Percentiles rank a stretch among this genome's conserved stretches.
phyloP scores from a whole-genome alignment of 169 alveolate genomes.

The Ophryocystis elektroscirrha region DNA sequence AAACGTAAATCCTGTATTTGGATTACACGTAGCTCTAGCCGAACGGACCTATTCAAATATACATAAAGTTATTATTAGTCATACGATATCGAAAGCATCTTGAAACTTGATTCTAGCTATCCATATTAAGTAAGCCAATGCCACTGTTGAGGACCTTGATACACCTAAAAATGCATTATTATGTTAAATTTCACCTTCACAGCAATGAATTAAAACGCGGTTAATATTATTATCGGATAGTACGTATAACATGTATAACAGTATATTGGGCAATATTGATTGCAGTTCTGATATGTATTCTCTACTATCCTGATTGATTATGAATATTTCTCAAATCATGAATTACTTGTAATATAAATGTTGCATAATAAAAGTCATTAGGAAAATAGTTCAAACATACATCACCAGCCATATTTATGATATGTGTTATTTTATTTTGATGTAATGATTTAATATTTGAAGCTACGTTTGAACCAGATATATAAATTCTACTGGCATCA shows the following conservation, averaged over 20 bases:
- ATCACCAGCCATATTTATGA: conserved; percentile 9
- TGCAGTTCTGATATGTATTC: no score
- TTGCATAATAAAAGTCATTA: background rate
- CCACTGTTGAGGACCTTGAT: conserved; percentile 11
- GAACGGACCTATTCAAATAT: conserved; percentile 8
- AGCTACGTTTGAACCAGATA: no score
- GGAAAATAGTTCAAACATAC: conserved; percentile 7
- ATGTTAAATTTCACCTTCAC: background rate
- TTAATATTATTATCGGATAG: no score
- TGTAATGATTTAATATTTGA: conserved; percentile 8
- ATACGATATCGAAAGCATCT: conserved; percentile 6
- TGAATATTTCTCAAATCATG: no score
- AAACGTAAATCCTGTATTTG: conserved; percentile 14
- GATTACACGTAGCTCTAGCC: conserved; percentile 8
- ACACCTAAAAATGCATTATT: conserved; percentile 5
- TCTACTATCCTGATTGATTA: no score
- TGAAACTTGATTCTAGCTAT: conserved; percentile 3
- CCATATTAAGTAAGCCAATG: conserved; percentile 15
- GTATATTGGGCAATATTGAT: no score
- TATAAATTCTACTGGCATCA: no score
- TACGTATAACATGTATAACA: no score
- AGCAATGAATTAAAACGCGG: background rate
- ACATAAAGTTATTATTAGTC: no score
- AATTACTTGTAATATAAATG: no score
- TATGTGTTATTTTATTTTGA: conserved; percentile 7